Conservation (phyloP, 2,329 filamentous ascomycete species). For the Cercospora sesami region DNA sequence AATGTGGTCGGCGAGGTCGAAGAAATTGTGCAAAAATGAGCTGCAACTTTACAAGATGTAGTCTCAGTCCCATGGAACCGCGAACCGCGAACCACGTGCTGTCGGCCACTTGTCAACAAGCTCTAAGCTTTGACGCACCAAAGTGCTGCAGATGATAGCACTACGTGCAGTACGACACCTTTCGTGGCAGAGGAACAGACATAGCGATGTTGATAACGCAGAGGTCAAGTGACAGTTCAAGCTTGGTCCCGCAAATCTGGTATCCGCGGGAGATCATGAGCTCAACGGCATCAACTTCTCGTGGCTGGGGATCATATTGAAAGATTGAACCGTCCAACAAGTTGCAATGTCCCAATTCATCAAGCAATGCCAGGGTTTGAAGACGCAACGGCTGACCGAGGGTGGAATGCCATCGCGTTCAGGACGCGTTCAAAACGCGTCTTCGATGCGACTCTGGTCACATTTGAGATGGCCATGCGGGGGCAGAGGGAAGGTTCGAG, state of each 20-base stretch:
- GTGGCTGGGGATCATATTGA: no score
- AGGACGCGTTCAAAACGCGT: no score
- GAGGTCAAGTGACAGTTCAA: neutral
- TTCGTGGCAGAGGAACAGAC: neutral
- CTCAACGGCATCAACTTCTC: neutral
- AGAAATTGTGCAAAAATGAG: neutral
- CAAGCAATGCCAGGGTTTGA: neutral
- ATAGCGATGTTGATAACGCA: neutral
- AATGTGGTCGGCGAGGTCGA: neutral
- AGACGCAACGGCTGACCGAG: neutral
- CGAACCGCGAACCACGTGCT: neutral
- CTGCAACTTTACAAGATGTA: neutral
- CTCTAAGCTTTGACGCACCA: neutral
- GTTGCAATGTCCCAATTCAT: neutral
- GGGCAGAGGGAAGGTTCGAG: neutral
- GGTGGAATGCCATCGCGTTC: no score
- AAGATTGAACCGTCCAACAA: neutral
- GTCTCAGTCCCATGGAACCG: neutral
- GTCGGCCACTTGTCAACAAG: neutral
- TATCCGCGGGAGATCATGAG: neutral
- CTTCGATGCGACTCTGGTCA: neutral
- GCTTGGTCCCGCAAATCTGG: no score
- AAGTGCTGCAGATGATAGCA: neutral
- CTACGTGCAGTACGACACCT: neutral
- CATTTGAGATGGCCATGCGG: neutral